Evolutionary conservation across 228 moss, liverwort and hornwort genomes (phyloP), one percentile per base, ranked within the genome.

Genomic region (Sphagnum fallax): DNA sequence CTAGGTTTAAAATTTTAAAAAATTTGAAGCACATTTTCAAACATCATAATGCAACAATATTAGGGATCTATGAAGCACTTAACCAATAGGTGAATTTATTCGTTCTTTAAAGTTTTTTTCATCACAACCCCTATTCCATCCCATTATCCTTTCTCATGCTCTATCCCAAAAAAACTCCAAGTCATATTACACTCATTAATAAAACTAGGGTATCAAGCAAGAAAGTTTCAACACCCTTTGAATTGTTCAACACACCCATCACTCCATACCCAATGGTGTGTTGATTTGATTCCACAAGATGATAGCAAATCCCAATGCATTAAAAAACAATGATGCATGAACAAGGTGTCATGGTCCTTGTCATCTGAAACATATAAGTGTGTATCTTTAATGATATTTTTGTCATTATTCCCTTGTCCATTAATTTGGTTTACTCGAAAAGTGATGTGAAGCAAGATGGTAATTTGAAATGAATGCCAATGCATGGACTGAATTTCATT

Each of bases 71-170:
- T 55, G 10, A 69, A 48, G 4, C 11, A 16, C 47, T 12, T 0
- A 4, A 32, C 52, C 0, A 12, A 60, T 12, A 10, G 57, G 16
- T 69, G 16, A 5, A 69, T 14, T 47, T 69, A 12, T 16, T 69
- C 69, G 0, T 16, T 69, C 8, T 60, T 8, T 49, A 69, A 59
- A 7, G 49, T 15, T n/a, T 58, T 48, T 49, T 69, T 69, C 13
- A 69, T 11, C 5, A 69, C 60, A 57, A 9, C 47, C 5, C 60
- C 55, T 9, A 47, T 11, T 8, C 57, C 69, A 47, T 69, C 60
- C 55, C 58, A 59, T 49, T 69, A 49, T 5, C 69, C 69, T 49
- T 60, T 69, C 0, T 59, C 69, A 60, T 69, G 69, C 9, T 8
- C 59, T 10, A 15, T 57, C 47, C 32, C 32, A 32, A 32, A 32